Evolutionary conservation across 108 stramenopile genomes (phyloP), one percentile per base, ranked within the genome.

Genomic region (Seminavis robusta): DNA sequence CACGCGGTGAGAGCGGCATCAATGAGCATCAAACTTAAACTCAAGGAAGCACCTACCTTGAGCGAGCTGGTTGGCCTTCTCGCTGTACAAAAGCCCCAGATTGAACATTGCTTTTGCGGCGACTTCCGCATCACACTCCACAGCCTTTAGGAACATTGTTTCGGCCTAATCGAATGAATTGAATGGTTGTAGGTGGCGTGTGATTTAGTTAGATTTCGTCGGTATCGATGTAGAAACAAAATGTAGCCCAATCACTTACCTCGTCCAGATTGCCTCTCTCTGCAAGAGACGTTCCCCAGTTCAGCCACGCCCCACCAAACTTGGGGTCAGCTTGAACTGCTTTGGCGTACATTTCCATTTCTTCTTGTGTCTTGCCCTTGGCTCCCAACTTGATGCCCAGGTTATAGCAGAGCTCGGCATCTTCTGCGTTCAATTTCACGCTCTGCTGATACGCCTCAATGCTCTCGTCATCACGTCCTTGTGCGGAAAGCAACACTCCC

Each of bases 381-480:
- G 59, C 83, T 37, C 72, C 76, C 25, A 74, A 54, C 32, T 84
- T 84, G 42, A 84, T 53, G 0, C 67, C 83, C 33, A 84, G 50
- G 59, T 84, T 84, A 53, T 77, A 84, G 27, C 61, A 67, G 21
- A 84, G 40, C 53, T 84, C 78, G 0, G 74, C 65, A 49, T 84
- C 83, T 59, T 84, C 83, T 11, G 72, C 65, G 66, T 84, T 84
- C 29, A 84, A 33, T 30, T 50, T 45, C 3, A 74, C 32, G 29
- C 71, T 69, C 38, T 64, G 47, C 36, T 55, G 57, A 50, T 84
- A 84, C 13, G 72, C 76, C 4, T 43, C 59, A 16, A 80, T 66
- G 19, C 67, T 63, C 46, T 76, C 83, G 0, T 70, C 65, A 38
- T 67, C 73, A 31, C 63, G 56, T 17, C 73, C 79, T 37, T 67